Conservation (phyloP, 495 filamentous ascomycete species). For the Tuber umbilicatum region DNA sequence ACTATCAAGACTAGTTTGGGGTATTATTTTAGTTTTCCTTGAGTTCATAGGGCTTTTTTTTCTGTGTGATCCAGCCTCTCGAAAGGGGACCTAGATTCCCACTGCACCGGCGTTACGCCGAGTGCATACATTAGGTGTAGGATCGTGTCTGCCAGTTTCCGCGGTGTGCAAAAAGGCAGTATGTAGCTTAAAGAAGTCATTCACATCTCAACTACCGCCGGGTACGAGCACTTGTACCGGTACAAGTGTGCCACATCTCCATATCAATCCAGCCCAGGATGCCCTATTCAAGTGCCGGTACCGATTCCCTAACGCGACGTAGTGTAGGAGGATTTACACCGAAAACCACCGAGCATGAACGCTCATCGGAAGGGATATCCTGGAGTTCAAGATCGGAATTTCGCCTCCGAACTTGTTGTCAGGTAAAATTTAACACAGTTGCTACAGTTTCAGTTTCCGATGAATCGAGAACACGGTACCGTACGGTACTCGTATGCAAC, state of each 20-base stretch:
- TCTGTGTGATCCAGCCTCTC: background rate
- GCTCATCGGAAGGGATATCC: background rate
- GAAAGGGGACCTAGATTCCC: background rate
- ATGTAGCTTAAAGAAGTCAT: slow-evolving; percentile 1
- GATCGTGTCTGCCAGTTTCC: background rate
- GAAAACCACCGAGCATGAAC: background rate
- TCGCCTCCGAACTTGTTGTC: background rate
- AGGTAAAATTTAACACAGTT: background rate
- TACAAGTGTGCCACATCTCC: background rate
- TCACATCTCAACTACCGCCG: background rate
- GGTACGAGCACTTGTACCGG: background rate
- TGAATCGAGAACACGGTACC: background rate
- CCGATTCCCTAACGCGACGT: background rate
- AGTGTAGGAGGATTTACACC: background rate
- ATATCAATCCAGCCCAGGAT: background rate
- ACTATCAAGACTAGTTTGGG: background rate
- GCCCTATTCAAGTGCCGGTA: background rate
- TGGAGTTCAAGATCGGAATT: background rate
- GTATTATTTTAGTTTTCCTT: background rate
- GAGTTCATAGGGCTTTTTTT: background rate
- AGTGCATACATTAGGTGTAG: background rate
- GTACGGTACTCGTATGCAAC: too few species aligned
- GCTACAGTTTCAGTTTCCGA: background rate
- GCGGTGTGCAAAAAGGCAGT: background rate
- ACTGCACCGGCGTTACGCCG: background rate